These are phyloP conservation scores for Exophiala bonariae DNA, from an alignment of 2,329 filamentous ascomycete species.

Conservation along the genomic window DNA sequence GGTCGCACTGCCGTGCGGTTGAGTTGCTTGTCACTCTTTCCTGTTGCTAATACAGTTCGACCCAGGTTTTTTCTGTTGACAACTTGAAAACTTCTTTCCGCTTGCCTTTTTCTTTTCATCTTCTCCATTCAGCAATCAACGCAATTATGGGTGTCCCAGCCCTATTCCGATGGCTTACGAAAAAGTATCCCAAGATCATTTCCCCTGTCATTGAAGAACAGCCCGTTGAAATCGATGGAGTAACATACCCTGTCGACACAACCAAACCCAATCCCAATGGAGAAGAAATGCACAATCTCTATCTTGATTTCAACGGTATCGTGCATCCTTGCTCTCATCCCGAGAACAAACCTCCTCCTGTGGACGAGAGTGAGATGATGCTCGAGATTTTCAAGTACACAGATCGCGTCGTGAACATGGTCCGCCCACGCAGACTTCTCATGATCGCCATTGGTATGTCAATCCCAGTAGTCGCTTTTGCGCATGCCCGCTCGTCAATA, in stretches of 20 bases:
- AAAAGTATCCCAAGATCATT: constrained; percentile 97
- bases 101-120: no score
- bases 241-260: constrained; percentile 79
- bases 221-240: constrained; percentile 79
- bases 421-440: constrained; percentile 88
- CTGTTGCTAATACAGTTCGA: no score
- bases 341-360: constrained; percentile 85
- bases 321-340: constrained; percentile 98
- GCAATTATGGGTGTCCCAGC: constrained; percentile 83
- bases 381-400: constrained; percentile 96
- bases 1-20: constrained; percentile 3
- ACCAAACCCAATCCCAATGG: constrained; percentile 89
- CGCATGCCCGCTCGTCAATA: no score
- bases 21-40: constrained; percentile 1
- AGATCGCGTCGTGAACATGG: constrained; percentile 98
- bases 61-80: no score
- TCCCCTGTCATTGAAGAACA: constrained; percentile 85
- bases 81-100: no score
- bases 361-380: constrained; percentile 99
- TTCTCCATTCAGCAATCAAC: no score
- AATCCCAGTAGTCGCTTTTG: not conserved
- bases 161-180: constrained; percentile 93
- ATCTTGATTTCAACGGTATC: constrained; percentile 99
- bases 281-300: constrained; percentile 96
- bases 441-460: constrained; percentile 91